Percentiles rank a stretch among this genome's conserved stretches.
Conservation (phyloP, 2,329 filamentous ascomycete genomes). For the Paradendryphiella salina region DNA sequence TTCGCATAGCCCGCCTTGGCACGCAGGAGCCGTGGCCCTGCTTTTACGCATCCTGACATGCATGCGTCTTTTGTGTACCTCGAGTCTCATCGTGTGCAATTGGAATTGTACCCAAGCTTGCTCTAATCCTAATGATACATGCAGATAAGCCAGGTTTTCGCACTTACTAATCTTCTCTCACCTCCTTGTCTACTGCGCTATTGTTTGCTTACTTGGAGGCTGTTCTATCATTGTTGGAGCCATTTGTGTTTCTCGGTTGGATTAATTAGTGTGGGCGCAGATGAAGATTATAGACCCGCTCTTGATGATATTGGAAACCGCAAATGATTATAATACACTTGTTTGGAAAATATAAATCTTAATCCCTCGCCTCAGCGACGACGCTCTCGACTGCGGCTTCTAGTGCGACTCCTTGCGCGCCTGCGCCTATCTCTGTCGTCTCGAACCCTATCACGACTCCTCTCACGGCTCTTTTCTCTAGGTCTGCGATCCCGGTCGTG, state of each 20-base stretch:
- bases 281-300: no score
- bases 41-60: not conserved
- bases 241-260: no score
- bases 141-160: no score
- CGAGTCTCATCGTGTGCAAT: no score
- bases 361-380: constrained; percentile 13
- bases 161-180: no score
- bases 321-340: constrained; percentile 7
- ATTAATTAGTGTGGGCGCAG: no score
- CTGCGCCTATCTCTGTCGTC: constrained; percentile 11
- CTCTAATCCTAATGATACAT: no score
- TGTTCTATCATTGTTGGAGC: no score
- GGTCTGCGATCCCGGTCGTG: constrained; percentile 32
- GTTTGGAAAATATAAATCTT: not conserved
- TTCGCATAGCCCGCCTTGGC: constrained; percentile 15
- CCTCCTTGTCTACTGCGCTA: no score
- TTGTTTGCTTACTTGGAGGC: no score
- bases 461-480: constrained; percentile 25
- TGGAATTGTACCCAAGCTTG: no score
- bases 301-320: not conserved
- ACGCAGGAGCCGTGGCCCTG: constrained; percentile 1
- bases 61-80: not conserved
- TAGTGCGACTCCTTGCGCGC: constrained; percentile 21
- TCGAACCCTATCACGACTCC: constrained; percentile 12
- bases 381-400: constrained; percentile 25